Base-by-base conservation (phyloP, 192 early-diverging fungal species). In the Irineochytrium annulatum region DNA sequence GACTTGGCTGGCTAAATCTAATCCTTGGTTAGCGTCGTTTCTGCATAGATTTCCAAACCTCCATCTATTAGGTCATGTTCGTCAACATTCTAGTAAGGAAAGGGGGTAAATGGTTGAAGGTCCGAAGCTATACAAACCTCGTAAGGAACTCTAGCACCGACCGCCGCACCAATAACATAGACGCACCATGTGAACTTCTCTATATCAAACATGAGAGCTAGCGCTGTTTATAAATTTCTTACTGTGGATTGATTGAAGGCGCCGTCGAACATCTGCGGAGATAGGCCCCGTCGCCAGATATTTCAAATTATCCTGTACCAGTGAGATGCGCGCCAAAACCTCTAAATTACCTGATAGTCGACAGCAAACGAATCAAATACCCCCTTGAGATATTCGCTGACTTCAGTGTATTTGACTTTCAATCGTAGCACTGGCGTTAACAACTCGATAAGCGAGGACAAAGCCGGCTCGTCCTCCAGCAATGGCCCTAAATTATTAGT, bases 21-120 rank as follows among this genome's bases (percentile, higher is more conserved):
- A n/a, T n/a, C n/a, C n/a, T n/a, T n/a, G n/a, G n/a, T n/a, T n/a
- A n/a, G n/a, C n/a, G n/a, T n/a, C n/a, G n/a, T n/a, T n/a, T n/a
- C n/a, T n/a, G n/a, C n/a, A n/a, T n/a, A n/a, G n/a, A n/a, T n/a
- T n/a, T n/a, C n/a, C n/a, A 64, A 31, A 52, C 62, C 61, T 11
- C 87, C 90, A 63, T 95, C 92, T 33, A 85, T 71, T 22, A 68
- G 56, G 72, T 95, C 91, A 51, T 91, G 81, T 52, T 92, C 90
- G 17, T 88, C 83, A n/a, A 86, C 73, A 52, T 78, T 86, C 64
- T 86, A 76, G 68, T 82, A 89, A 22, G 86, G 82, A 81, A 63
- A 82, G 57, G 51, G 28, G 2, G 62, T 26, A 26, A 33, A 60
- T 46, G n/a, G 44, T 13, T 4, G 22, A 49, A 41, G 8, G 37